Percentiles rank a stretch among this genome's conserved stretches.
Conservation (phyloP, 176 grass and related monocot genomes). For the Oryza australiensis region DNA sequence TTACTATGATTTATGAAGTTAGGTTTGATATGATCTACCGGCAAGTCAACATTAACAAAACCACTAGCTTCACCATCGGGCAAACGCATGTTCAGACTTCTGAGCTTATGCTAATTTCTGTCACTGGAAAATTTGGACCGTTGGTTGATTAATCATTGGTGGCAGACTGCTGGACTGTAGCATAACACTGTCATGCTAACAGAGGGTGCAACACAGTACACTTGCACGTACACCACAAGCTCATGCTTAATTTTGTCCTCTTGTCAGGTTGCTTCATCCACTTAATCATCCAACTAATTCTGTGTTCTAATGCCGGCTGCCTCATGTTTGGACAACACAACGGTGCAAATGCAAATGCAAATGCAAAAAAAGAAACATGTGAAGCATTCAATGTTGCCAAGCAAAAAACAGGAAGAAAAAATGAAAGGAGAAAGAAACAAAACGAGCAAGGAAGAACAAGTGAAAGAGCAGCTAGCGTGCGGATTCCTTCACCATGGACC, state of each 20-base stretch:
- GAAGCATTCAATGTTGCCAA: not conserved
- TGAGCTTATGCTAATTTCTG: not conserved
- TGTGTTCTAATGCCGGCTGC: not conserved
- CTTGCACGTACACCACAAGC: not conserved
- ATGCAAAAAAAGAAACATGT: not conserved
- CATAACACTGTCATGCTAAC: too few relatives aligned
- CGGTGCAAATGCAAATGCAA: not conserved
- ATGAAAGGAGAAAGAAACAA: not conserved
- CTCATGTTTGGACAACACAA: not conserved
- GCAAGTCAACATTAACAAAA: not conserved
- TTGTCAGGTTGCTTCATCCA: not conserved
- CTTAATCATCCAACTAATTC: not conserved
- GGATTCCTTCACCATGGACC: constrained; percentile 16
- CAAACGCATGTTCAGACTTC: not conserved
- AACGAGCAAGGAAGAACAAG: not conserved
- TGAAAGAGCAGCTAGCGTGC: not conserved
- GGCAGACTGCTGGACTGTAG: too few relatives aligned
- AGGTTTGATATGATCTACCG: not conserved
- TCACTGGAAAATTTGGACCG: not conserved
- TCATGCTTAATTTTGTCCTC: not conserved
- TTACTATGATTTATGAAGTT: not conserved
- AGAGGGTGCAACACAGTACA: too few relatives aligned
- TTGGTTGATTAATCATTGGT: not conserved
- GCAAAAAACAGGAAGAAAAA: not conserved
- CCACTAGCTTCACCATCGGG: not conserved